Base-by-base conservation (phyloP, 108 stramenopile species). In the Ochromonas danica region DNA sequence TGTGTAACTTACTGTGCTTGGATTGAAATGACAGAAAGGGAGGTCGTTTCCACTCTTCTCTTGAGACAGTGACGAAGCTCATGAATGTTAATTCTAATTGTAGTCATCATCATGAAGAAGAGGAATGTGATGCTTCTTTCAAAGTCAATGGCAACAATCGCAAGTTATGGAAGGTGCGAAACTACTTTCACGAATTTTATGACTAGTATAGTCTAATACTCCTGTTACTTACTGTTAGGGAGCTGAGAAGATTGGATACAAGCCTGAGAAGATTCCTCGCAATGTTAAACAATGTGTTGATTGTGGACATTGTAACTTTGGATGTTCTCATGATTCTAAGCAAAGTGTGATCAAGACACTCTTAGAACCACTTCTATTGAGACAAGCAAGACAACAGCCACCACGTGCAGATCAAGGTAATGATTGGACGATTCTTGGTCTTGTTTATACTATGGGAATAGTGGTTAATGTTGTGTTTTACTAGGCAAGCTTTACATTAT, bases 91-190 rank as follows among this genome's bases (percentile, higher is more conserved):
- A 85, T 70, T 82, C 61, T 0, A 62, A 72, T 0, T 25, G 84
- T 25, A 79, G 77, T 25, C 78, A 82, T 78, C 70, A 79, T 43
- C 81, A 72, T 36, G 78, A 38, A 10, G 82, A 82, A 45, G 72
- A 71, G 1, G 43, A 33, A 1, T 71, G 67, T 40, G 62, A 40
- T 35, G 42, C 84, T 39, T 79, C 78, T 43, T 61, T 85, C 51
- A 61, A 36, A 36, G 84, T 87, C 25, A 90, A 90, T 70, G 61
- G 86, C 60, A 85, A 84, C 78, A 84, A 86, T 43, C 33, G 63
- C 30, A 80, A 39, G 35, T 42, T 90, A 1, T 86, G 84, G 70
- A 42, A 86, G 30, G 45, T 51, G 6, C 14, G 22, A 14, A 14
- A 51, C 22, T 51, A 51, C 22, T 51, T 14, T 51, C 22, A 14